A percentile compares a stretch with the other conserved stretches of the same genome.
These are phyloP conservation scores for Begonia loranthoides DNA, from an alignment of 306 rosid genomes.

Conservation along the genomic window DNA sequence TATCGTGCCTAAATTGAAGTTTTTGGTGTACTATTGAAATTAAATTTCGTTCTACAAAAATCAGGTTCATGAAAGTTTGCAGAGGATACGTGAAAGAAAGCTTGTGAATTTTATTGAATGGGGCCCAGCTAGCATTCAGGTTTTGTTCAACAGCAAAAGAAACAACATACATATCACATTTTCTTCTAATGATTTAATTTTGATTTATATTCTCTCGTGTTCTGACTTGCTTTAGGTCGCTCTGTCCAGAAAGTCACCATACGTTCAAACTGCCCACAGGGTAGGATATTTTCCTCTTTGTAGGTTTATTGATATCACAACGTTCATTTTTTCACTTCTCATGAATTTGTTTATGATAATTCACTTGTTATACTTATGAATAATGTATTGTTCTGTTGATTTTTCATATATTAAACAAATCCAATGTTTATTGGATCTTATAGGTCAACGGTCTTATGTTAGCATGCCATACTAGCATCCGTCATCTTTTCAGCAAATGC, in stretches of 20 bases:
- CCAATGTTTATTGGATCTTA: neutral
- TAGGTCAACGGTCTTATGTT: constrained; percentile 98
- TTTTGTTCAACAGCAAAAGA: constrained; percentile 15
- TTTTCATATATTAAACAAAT: no score
- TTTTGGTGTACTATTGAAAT: no score
- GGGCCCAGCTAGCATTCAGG: constrained; percentile 99
- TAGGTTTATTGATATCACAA: no score
- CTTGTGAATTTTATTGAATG: constrained; percentile 95
- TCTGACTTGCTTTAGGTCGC: constrained; percentile 51
- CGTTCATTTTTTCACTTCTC: no score
- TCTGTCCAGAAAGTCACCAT: constrained; percentile 94
- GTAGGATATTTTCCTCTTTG: constrained; percentile 17
- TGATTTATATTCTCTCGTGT: neutral
- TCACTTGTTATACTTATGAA: no score
- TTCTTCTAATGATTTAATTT: constrained; percentile 4
- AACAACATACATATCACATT: constrained; percentile 9
- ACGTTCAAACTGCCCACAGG: constrained; percentile 96
- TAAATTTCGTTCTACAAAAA: neutral
- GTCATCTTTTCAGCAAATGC: constrained; percentile 95
- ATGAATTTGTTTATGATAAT: no score
- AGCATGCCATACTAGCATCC: constrained; percentile 94
- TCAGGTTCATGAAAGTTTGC: constrained; percentile 98
- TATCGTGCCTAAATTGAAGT: neutral
- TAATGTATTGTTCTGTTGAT: no score
- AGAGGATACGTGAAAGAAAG: constrained; percentile 97